phyloP scores from a whole-genome alignment of 2,329 filamentous ascomycete species.

The Truncatella angustata region DNA sequence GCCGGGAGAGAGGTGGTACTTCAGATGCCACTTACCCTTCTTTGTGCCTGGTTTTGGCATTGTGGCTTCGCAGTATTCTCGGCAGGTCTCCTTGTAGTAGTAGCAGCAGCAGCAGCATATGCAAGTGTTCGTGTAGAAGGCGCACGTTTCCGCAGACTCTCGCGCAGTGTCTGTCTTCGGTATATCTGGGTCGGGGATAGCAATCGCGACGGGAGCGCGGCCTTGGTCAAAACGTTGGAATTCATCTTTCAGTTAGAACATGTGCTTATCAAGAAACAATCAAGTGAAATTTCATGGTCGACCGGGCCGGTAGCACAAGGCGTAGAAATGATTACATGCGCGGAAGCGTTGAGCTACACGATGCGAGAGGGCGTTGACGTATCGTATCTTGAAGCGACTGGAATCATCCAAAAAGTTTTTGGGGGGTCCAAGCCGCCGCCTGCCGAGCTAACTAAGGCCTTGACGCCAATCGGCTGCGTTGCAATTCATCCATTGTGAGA shows the following conservation, averaged over 20 bases:
- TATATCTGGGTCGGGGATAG: conserved; percentile 42
- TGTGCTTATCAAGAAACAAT: conserved; percentile 14
- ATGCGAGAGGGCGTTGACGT: background rate
- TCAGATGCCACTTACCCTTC: conserved; percentile 8
- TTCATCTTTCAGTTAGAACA: conserved; percentile 38
- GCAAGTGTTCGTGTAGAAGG: conserved; percentile 21
- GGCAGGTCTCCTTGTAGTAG: conserved; percentile 18
- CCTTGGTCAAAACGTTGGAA: conserved; percentile 45
- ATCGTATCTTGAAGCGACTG: conserved; percentile 11
- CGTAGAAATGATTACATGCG: background rate
- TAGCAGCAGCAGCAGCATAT: too few relatives aligned
- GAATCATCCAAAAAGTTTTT: conserved; percentile 14
- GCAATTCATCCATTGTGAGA: background rate
- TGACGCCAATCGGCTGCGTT: conserved; percentile 3
- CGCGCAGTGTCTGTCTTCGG: conserved; percentile 37
- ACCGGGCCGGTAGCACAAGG: background rate
- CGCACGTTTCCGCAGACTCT: conserved; percentile 36
- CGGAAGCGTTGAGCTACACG: background rate
- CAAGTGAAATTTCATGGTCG: background rate
- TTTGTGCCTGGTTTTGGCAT: background rate
- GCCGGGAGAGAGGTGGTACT: background rate
- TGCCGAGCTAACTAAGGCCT: background rate
- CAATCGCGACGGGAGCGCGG: conserved; percentile 43
- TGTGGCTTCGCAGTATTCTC: conserved; percentile 12
- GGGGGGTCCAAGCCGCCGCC: background rate